Conservation (phyloP, 495 filamentous ascomycete genomes). For the Penicillium salamii region DNA sequence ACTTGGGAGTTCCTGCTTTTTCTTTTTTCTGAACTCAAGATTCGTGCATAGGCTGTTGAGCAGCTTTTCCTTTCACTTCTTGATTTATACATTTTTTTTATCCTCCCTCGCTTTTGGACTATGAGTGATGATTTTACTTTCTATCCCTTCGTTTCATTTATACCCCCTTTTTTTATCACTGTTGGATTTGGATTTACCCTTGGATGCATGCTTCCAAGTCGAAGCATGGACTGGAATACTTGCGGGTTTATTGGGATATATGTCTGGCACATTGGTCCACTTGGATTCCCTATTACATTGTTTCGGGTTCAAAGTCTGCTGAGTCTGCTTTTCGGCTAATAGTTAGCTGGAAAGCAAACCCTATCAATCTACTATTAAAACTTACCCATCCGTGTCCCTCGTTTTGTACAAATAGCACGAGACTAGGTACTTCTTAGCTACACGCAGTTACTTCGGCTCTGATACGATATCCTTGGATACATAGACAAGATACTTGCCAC, state of each 20-base stretch:
- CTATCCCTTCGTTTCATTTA: neutral
- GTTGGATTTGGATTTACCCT: neutral
- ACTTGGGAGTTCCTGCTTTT: neutral
- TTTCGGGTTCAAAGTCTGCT: neutral
- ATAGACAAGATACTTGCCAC: too few relatives aligned
- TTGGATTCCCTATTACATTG: constrained; percentile 5
- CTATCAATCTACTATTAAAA: neutral
- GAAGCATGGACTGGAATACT: neutral
- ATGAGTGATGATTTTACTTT: neutral
- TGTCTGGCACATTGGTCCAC: constrained; percentile 12
- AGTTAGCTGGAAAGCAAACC: neutral
- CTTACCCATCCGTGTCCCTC: too few relatives aligned
- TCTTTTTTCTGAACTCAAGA: neutral
- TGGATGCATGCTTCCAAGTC: neutral
- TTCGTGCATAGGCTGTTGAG: constrained; percentile 10
- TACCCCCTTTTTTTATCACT: neutral
- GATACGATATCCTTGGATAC: too few relatives aligned
- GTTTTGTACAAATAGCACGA: too few relatives aligned
- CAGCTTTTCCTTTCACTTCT: constrained; percentile 14
- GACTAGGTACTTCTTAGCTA: too few relatives aligned
- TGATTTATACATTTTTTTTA: constrained; percentile 7
- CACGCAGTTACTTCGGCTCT: constrained; percentile 3
- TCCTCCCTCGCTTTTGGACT: neutral
- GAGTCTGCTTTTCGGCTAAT: neutral
- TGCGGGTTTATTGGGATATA: constrained; percentile 4